Evolutionary conservation across 257 asterid genomes (phyloP).

Genomic region (Striga asiatica): DNA sequence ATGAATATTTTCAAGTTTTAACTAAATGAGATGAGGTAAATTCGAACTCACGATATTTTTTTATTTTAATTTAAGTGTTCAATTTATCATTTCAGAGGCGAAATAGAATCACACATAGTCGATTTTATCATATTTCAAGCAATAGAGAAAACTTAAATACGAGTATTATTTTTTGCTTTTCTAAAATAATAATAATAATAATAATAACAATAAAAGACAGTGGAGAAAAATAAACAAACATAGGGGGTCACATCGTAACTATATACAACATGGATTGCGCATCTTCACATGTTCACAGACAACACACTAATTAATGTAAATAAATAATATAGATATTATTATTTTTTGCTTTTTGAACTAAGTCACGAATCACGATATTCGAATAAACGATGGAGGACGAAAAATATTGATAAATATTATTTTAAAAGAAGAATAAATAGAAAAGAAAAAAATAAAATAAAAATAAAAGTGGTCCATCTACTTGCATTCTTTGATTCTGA

Average conservation of each 20-base stretch:
- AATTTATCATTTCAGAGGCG: too few species aligned
- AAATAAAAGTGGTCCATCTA: background rate
- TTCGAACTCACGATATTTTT: too few species aligned
- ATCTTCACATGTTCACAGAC: constrained; percentile 26
- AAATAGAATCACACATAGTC: too few species aligned
- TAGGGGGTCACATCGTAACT: constrained; percentile 11
- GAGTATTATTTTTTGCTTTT: too few species aligned
- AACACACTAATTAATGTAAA: constrained; percentile 8
- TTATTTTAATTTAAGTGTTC: too few species aligned
- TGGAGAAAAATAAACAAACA: background rate
- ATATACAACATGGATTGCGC: constrained; percentile 16
- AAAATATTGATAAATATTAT: too few species aligned
- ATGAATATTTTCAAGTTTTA: background rate
- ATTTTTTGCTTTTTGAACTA: constrained; percentile 5
- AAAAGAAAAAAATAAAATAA: too few species aligned
- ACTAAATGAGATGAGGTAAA: too few species aligned
- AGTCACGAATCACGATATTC: constrained; percentile 14
- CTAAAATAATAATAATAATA: too few species aligned
- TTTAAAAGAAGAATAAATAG: background rate
- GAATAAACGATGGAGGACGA: constrained; percentile 14
- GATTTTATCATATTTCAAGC: too few species aligned
- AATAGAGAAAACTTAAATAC: too few species aligned
- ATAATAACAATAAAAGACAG: too few species aligned
- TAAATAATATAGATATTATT: background rate
- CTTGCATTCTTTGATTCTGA: constrained; percentile 15